Evolutionary conservation across 2,329 filamentous ascomycete genomes (phyloP).

Genomic region (Akanthomyces uredinophilus): DNA sequence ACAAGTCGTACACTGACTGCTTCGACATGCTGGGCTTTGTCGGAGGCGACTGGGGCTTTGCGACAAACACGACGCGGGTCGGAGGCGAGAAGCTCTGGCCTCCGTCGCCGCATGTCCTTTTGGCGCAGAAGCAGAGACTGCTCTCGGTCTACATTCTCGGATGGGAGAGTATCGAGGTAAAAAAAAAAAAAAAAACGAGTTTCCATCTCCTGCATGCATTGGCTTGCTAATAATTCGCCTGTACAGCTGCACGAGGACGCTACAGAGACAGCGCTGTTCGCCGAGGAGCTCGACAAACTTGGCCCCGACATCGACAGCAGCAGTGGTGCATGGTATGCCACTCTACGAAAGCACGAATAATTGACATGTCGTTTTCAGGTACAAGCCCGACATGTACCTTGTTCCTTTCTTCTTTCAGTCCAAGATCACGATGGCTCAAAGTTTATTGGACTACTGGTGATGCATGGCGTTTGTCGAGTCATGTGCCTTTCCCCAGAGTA

Average conservation of each 20-base stretch:
- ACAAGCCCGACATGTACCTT: not conserved
- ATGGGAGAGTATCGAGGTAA: slow-evolving; percentile 11
- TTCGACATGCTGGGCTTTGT: slow-evolving; percentile 7
- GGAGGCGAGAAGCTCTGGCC: not conserved
- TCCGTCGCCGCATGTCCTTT: not conserved
- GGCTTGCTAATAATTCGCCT: not conserved
- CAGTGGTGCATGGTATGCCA: slow-evolving; percentile 8
- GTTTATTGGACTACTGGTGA: not conserved
- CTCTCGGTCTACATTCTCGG: slow-evolving; percentile 2
- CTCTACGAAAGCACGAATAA: not conserved
- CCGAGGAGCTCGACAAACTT: slow-evolving; percentile 3
- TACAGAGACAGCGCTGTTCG: not conserved
- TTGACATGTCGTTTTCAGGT: not conserved
- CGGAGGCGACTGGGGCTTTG: slow-evolving; percentile 9
- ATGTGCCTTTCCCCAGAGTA: not conserved
- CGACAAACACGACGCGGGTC: not conserved
- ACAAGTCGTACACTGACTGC: slow-evolving; percentile 10
- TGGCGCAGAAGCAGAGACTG: not conserved
- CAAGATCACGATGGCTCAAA: not conserved
- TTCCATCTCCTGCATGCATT: not conserved
- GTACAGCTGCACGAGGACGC: slow-evolving; percentile 4
- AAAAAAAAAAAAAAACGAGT: too few species aligned
- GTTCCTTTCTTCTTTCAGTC: not conserved
- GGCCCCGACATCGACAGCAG: not conserved
- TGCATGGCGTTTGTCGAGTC: not conserved